phyloP scores from a whole-genome alignment of 2,329 filamentous ascomycete genomes.

The Aspergillus ochraceoroseus region DNA sequence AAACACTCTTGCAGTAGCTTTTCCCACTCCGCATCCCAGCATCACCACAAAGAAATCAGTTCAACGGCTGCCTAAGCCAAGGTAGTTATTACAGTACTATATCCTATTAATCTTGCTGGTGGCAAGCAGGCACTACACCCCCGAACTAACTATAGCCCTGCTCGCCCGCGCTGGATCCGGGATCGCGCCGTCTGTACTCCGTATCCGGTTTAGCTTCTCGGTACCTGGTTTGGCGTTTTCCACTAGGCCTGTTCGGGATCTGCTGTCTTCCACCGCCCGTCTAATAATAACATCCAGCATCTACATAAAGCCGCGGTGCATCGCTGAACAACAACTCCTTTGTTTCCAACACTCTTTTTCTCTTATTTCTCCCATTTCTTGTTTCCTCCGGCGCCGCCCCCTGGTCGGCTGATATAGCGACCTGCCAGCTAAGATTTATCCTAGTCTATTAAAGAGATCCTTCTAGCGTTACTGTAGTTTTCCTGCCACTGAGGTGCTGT shows the following conservation, averaged over 20 bases:
- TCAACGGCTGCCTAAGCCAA: too few relatives aligned
- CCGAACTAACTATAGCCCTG: too few relatives aligned
- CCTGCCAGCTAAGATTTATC: slow-evolving; percentile 8
- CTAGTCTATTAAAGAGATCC: too few relatives aligned
- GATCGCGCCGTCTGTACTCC: slow-evolving; percentile 1
- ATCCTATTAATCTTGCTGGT: too few relatives aligned
- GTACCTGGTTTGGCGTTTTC: not conserved
- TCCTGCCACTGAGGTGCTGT: too few relatives aligned
- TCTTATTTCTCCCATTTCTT: not conserved
- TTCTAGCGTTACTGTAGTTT: too few relatives aligned
- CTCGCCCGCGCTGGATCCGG: not conserved
- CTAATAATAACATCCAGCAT: too few relatives aligned
- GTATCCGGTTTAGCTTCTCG: slow-evolving; percentile 2
- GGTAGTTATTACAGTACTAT: too few relatives aligned
- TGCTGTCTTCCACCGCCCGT: slow-evolving; percentile 2
- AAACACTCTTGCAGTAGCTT: too few relatives aligned
- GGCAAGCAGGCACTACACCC: too few relatives aligned
- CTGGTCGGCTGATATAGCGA: slow-evolving; percentile 4
- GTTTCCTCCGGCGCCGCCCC: not conserved
- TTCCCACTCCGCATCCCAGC: too few relatives aligned
- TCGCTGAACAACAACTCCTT: slow-evolving; percentile 1
- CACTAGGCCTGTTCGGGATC: slow-evolving; percentile 4
- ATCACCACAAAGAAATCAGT: too few relatives aligned
- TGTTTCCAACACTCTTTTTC: slow-evolving; percentile 1
- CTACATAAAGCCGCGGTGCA: slow-evolving; percentile 5